Evolutionary conservation across 495 filamentous ascomycete species (phyloP).

Genomic region (Jackrogersella minutella): DNA sequence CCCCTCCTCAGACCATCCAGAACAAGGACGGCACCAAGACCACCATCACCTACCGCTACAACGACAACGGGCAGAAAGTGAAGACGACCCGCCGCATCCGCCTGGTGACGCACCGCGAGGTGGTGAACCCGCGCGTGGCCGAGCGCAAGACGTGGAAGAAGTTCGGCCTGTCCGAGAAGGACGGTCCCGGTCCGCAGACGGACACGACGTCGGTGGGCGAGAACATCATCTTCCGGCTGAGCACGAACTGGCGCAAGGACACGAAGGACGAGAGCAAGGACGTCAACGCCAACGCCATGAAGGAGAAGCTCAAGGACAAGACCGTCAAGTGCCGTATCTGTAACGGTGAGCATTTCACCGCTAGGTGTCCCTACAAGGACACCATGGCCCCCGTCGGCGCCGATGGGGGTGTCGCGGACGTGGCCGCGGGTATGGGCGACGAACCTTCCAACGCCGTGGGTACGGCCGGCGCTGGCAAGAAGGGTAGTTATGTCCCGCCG

Average conservation of each 20-base stretch:
- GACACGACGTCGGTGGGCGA: slow-evolving; percentile 95
- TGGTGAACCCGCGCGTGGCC: slow-evolving; percentile 95
- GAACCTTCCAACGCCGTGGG: slow-evolving; percentile 52
- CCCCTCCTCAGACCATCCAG: slow-evolving; percentile 81
- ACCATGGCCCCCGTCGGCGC: slow-evolving; percentile 66
- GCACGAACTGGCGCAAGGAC: slow-evolving; percentile 87
- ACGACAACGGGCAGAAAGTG: slow-evolving; percentile 93
- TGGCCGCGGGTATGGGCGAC: slow-evolving; percentile 60
- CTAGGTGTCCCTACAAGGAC: slow-evolving; percentile 80
- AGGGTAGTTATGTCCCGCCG: slow-evolving; percentile 87
- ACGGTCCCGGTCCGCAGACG: slow-evolving; percentile 72
- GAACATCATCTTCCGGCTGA: slow-evolving; percentile 95
- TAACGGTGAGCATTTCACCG: slow-evolving; percentile 97
- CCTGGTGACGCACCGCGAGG: slow-evolving; percentile 84
- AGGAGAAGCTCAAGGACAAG: slow-evolving; percentile 95
- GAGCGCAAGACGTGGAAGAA: slow-evolving; percentile 91
- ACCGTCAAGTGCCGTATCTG: slow-evolving; percentile 99
- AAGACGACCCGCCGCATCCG: slow-evolving; percentile 95
- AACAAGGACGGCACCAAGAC: slow-evolving; percentile 99
- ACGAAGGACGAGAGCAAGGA: slow-evolving; percentile 79
- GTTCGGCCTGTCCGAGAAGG: slow-evolving; percentile 76
- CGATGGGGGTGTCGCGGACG: slow-evolving; percentile 60
- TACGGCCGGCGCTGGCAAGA: slow-evolving; percentile 63
- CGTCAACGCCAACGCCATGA: slow-evolving; percentile 80
- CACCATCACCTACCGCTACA: slow-evolving; percentile 85